A percentile compares a stretch with the other conserved stretches of the same genome.
Evolutionary conservation across 2,329 filamentous ascomycete genomes (phyloP).

Genomic region (Fusarium acutatum): DNA sequence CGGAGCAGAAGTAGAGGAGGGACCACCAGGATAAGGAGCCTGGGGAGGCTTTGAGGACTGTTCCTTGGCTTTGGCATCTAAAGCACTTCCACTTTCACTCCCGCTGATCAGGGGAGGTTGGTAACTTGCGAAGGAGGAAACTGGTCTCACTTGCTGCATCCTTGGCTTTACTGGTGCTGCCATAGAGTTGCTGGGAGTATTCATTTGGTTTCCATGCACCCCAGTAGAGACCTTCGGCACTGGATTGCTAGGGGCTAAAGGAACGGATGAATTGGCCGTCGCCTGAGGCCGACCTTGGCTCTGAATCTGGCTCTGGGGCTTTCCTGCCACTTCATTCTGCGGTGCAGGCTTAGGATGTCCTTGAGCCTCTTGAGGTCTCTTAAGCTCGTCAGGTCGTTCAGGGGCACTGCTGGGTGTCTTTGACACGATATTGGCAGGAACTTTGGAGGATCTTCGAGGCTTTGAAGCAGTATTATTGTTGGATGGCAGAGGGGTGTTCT

Average conservation of each 20-base stretch:
- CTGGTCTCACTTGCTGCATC: not conserved
- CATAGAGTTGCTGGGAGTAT: not conserved
- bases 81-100: not conserved
- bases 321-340: not conserved
- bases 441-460: not conserved
- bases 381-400: no score
- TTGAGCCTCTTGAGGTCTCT: not conserved
- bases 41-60: not conserved
- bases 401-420: not conserved
- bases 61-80: not conserved
- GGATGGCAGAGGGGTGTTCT: not conserved
- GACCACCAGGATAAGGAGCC: no score
- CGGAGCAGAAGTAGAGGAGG: not conserved
- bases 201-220: not conserved
- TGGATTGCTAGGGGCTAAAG: not conserved
- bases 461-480: not conserved
- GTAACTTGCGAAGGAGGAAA: not conserved
- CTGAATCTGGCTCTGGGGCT: not conserved
- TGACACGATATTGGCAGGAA: not conserved
- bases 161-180: not conserved
- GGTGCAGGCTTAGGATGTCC: not conserved
- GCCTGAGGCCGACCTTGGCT: not conserved
- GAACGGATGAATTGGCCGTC: not conserved
- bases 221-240: not conserved
- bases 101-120: not conserved